phyloP scores from a whole-genome alignment of 495 filamentous ascomycete genomes.

The Hypoxylon trugodes region DNA sequence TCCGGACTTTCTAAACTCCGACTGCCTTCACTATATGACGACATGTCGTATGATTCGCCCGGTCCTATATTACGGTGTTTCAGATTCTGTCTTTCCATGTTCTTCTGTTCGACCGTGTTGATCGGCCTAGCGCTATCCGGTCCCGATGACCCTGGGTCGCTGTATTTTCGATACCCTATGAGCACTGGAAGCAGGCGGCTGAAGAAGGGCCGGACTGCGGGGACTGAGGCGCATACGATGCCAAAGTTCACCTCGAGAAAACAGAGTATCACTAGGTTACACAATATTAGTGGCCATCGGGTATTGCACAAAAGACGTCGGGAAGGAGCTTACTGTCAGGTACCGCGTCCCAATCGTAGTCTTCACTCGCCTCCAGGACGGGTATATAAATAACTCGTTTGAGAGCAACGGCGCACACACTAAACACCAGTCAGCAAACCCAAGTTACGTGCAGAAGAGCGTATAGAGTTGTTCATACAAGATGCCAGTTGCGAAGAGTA shows the following conservation, averaged over 20 bases:
- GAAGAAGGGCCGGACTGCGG: conserved; percentile 55
- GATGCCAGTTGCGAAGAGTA: conserved; percentile 58
- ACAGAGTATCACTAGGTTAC: conserved; percentile 52
- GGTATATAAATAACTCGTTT: conserved; percentile 30
- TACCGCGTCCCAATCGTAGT: conserved; percentile 32
- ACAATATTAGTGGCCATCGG: neutral
- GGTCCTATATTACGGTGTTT: conserved; percentile 14
- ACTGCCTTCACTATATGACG: conserved; percentile 1
- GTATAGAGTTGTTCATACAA: conserved; percentile 52
- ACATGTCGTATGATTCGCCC: conserved; percentile 22
- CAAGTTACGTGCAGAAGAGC: neutral
- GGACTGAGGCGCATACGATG: conserved; percentile 60
- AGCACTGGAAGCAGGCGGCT: conserved; percentile 47
- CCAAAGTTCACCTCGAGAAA: conserved; percentile 61
- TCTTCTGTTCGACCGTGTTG: conserved; percentile 16
- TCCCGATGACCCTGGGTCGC: conserved; percentile 2
- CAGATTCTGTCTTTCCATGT: conserved; percentile 15
- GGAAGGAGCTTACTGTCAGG: conserved; percentile 34
- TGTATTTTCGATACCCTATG: conserved; percentile 34
- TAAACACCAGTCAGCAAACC: neutral
- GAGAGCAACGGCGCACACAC: conserved; percentile 27
- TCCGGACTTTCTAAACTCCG: conserved; percentile 10
- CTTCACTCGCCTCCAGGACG: conserved; percentile 23
- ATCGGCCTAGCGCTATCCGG: conserved; percentile 4
- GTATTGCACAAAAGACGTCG: too few relatives aligned